Evolutionary conservation across 106 monocot genomes (phyloP).

Genomic region (Dioscorea alata): DNA sequence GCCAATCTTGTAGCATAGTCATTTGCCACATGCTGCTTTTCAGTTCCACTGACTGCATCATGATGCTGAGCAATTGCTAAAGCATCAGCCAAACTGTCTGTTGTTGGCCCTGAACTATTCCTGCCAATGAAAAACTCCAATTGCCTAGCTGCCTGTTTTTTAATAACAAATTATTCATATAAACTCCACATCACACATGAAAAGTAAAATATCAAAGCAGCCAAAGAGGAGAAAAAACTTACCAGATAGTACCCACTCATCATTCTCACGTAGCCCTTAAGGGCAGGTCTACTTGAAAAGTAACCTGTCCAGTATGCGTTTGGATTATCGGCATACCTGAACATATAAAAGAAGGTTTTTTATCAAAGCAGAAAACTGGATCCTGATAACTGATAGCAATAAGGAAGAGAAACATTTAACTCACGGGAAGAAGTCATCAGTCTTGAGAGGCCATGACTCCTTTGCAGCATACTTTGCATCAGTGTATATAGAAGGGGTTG

Average conservation of each 20-base stretch:
- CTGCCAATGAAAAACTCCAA: conserved; percentile 83
- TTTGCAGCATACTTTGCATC: conserved; percentile 89
- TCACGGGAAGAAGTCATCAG: conserved; percentile 96
- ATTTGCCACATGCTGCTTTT: conserved; percentile 92
- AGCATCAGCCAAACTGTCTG: conserved; percentile 84
- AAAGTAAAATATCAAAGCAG: conserved; percentile 1
- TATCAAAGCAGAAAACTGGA: neutral
- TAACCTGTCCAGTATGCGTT: conserved; percentile 98
- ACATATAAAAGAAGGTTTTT: conserved; percentile 12
- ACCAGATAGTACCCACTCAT: conserved; percentile 93
- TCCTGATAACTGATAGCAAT: neutral
- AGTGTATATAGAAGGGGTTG: conserved; percentile 93
- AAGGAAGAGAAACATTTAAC: conserved; percentile 13
- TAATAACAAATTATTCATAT: neutral
- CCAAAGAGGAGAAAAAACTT: conserved; percentile 12
- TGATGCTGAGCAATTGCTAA: conserved; percentile 94
- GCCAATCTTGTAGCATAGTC: conserved; percentile 87
- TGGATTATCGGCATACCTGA: conserved; percentile 86
- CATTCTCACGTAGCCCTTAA: conserved; percentile 84
- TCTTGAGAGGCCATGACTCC: conserved; percentile 85
- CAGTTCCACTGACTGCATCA: conserved; percentile 97
- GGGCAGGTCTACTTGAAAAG: conserved; percentile 88
- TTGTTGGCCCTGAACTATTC: conserved; percentile 39
- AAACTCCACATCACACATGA: too few relatives aligned
- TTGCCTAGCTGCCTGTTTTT: conserved; percentile 74